Base-by-base conservation (phyloP, 805 yeast species). In the Candida multigemmis region DNA sequence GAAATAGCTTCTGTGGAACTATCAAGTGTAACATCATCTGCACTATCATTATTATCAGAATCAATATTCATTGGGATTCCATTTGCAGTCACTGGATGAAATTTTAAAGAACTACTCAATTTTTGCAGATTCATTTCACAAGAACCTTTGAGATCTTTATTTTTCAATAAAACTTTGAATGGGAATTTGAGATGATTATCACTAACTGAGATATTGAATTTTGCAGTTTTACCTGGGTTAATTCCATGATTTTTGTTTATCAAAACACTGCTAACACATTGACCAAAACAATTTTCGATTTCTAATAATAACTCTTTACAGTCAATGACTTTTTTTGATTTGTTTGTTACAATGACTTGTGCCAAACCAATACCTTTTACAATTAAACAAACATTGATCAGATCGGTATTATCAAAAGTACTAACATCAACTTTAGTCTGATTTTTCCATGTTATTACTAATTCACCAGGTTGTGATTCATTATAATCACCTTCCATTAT, bases 171-270 rank as follows among this genome's bases (percentile, higher is more conserved):
- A 4, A 60, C 35, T 25, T 40, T 41, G 38, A 57, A 53, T 5
- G 65, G 64, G 28, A 40, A 46, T 31, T 53, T 51, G 28, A 50
- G 40, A 28, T 57, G 58, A 13, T 53, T 47, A 29, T 42, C 42
- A 23, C 40, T 43, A 21, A 58, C 35, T 3, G 44, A 35, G 25
- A 60, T 43, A 26, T 59, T 58, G 35, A 60, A 58, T 25, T 50
- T 59, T 7, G 50, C 40, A 5, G 38, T 32, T 28, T 49, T 48
- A 2, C 44, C 45, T 6, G 65, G 52, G 7, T 41, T 32, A 22
- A 60, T 49, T 4, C 57, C 60, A 19, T 47, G 50, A 11, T 38
- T 46, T 29, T 48, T 52, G 28, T 50, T 53, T 16, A 57, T 42
- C n/a, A 42, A 30, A 7, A 53, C 48, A 5, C 44, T 40, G 7